Base-by-base conservation (phyloP, 2,329 filamentous ascomycete genomes). In the Trichoderma cornu-damae region DNA sequence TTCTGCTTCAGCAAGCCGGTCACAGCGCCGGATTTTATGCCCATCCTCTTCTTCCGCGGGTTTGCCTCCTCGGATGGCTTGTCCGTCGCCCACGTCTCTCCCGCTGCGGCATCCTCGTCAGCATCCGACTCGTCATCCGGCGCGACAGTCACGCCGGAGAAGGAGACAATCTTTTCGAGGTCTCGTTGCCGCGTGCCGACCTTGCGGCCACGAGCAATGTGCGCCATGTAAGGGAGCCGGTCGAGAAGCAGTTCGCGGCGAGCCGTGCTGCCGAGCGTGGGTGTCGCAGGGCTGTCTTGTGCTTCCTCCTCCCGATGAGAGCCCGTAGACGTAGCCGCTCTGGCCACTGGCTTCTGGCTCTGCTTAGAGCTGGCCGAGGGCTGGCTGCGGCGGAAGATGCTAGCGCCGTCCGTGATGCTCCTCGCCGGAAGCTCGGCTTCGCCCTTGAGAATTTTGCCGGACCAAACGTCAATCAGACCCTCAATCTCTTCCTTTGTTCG, bases 181-280 rank as follows among this genome's bases (percentile, higher is more conserved):
- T 87, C 83, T 50, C 75, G 77, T 2, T 80, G 71, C n/a, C 74
- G 71, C 59, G 75, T 66, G 65, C 70, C 14, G 63, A 72, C 69
- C 62, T 72, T 74, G 61, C 72, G 67, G 30, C 72, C 67, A 14
- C 78, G 75, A 2, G 74, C 71, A 66, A 96, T 89, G 50, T 83
- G 79, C 1, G 86, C 79, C 77, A 94, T 84, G 70, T 96, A 97
- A 0, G 94, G 94, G 0, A 99, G 79, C 7, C 90, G 85, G 62
- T 97, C 90, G 22, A 96, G 81, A 0, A 96, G 72, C 75, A 94
- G 80, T 69, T 93, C 89, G 40, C 79, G 80, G 34, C 85, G 85
- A 3, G 86, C 84, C 3, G 86, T 83, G 61, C 77, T 85, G 42
- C 86, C 85, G 1, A 86, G 78, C 0, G 83, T 82, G 14, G 86